These are phyloP conservation scores for Oenanthe javanica DNA, from an alignment of 140 eudicot genomes.

Conservation along the genomic window DNA sequence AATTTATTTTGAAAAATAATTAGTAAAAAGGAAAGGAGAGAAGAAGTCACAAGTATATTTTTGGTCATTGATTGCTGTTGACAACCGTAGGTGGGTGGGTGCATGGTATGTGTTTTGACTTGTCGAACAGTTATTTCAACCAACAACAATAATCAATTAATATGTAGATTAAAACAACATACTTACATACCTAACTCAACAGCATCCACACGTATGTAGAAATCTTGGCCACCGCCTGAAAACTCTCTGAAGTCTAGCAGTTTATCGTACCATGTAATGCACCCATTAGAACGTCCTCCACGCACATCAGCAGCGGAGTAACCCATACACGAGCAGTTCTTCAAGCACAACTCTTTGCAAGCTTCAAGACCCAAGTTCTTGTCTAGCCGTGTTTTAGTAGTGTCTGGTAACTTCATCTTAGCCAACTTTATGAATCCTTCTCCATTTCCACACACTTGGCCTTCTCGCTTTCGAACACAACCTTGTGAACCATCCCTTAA, in stretches of 20 bases:
- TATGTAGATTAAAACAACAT: background rate
- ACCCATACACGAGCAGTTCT: conserved; percentile 37
- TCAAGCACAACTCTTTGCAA: conserved; percentile 26
- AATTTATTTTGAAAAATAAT: no score
- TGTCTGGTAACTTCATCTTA: conserved; percentile 33
- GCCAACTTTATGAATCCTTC: conserved; percentile 36
- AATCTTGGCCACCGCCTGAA: conserved; percentile 11
- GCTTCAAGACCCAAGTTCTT: conserved; percentile 16
- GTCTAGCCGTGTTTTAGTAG: conserved; percentile 24
- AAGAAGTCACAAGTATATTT: no score
- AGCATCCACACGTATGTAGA: conserved; percentile 9
- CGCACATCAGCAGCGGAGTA: conserved; percentile 22
- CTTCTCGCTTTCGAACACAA: conserved; percentile 25
- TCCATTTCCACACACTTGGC: conserved; percentile 22
- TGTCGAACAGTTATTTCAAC: background rate
- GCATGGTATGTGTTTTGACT: background rate
- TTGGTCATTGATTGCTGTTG: background rate
- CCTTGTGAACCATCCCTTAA: conserved; percentile 23
- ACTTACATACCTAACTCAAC: conserved; percentile 1
- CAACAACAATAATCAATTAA: background rate
- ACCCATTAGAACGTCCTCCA: conserved; percentile 9
- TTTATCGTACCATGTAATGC: conserved; percentile 8
- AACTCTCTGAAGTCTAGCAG: conserved; percentile 5
- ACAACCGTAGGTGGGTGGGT: background rate
- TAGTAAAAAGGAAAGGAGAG: no score